Evolutionary conservation across 2,329 filamentous ascomycete species (phyloP).

Genomic region (Beauveria sp.): DNA sequence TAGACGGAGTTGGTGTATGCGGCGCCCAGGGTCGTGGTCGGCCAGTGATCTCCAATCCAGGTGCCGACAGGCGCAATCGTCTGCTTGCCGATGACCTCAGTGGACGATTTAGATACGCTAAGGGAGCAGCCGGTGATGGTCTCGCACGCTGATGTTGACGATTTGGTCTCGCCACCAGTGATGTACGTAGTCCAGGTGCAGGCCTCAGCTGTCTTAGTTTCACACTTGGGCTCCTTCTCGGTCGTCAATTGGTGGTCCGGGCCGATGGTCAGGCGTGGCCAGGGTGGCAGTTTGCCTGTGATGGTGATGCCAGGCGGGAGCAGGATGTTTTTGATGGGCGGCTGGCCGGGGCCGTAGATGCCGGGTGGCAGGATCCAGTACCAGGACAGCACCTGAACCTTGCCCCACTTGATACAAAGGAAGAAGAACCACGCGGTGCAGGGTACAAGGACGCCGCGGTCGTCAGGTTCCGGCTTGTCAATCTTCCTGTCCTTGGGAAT

Average conservation of each 20-base stretch:
- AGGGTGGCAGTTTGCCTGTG: constrained; percentile 14
- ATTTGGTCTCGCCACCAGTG: constrained; percentile 6
- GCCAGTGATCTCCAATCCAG: constrained; percentile 8
- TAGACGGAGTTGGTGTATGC: constrained; percentile 6
- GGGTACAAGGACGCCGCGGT: constrained; percentile 13
- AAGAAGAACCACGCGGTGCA: constrained; percentile 16
- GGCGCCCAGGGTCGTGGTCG: neutral
- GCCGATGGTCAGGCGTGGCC: constrained; percentile 15
- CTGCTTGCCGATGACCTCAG: constrained; percentile 9
- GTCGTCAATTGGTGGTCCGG: constrained; percentile 9
- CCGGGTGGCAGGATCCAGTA: constrained; percentile 13
- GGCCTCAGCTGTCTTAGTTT: constrained; percentile 12
- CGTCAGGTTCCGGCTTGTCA: constrained; percentile 11
- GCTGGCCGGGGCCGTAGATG: constrained; percentile 14
- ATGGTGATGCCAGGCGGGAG: constrained; percentile 12
- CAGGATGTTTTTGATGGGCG: constrained; percentile 9
- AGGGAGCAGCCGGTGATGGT: constrained; percentile 14
- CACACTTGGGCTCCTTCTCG: constrained; percentile 10
- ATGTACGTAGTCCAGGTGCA: constrained; percentile 8
- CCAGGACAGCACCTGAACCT: constrained; percentile 1
- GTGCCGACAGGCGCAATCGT: constrained; percentile 10
- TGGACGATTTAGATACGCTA: constrained; percentile 11
- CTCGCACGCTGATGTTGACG: constrained; percentile 13
- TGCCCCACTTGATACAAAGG: constrained; percentile 12
- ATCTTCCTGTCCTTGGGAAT: neutral